phyloP scores from a whole-genome alignment of 352 stramenopile genomes.

The Globisporangium irregulare region DNA sequence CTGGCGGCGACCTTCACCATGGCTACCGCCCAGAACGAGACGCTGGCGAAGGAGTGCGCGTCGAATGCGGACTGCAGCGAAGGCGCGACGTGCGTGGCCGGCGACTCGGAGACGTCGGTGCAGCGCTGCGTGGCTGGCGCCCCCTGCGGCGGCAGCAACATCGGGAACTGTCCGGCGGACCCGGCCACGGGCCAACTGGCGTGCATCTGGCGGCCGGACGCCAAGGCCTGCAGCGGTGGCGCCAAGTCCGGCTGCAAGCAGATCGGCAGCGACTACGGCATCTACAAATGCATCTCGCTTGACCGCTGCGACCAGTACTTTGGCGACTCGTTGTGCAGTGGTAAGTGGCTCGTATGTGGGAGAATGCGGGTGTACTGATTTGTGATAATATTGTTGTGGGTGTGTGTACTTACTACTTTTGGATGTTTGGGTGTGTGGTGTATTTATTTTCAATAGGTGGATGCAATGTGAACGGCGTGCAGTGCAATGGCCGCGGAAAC shows the following conservation, averaged over 20 bases:
- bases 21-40: constrained; percentile 7
- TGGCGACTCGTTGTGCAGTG: constrained; percentile 45
- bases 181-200: constrained; percentile 55
- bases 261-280: constrained; percentile 31
- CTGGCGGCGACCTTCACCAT: constrained; percentile 9
- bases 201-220: constrained; percentile 50
- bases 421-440: not conserved
- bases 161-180: constrained; percentile 63
- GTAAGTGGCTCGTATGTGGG: constrained; percentile 24
- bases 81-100: constrained; percentile 71
- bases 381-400: not conserved
- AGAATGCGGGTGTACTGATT: constrained; percentile 8
- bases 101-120: constrained; percentile 52
- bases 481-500: constrained; percentile 68
- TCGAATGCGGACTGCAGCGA: constrained; percentile 57
- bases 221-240: constrained; percentile 19
- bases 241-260: constrained; percentile 25
- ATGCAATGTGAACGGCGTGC: constrained; percentile 41
- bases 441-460: constrained; percentile 16
- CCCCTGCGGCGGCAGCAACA: constrained; percentile 42
- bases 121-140: constrained; percentile 66
- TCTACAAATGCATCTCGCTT: constrained; percentile 83
- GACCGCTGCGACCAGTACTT: constrained; percentile 76
- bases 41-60: constrained; percentile 50
- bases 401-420: not conserved